Percentiles rank a stretch among this genome's conserved stretches.
Conservation (phyloP, 2,329 filamentous ascomycete species). For the Eutypa lata region DNA sequence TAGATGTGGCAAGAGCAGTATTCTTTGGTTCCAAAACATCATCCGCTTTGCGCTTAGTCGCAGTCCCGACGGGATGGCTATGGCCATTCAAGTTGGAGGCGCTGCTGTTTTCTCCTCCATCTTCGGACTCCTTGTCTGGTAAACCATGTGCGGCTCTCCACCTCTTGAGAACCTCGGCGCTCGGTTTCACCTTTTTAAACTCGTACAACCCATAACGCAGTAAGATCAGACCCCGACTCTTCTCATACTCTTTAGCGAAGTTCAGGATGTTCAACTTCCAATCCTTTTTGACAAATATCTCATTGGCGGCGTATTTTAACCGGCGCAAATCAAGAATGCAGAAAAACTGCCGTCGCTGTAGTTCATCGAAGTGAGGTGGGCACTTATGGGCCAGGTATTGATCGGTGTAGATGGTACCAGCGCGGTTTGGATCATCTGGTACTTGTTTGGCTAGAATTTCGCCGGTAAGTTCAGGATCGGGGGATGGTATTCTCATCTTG, state of each 20-base stretch:
- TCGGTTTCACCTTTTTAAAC: constrained; percentile 60
- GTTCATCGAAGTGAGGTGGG: constrained; percentile 54
- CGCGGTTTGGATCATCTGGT: constrained; percentile 48
- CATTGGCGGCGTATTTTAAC: constrained; percentile 59
- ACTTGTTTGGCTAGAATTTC: constrained; percentile 52
- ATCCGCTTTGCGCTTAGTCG: constrained; percentile 55
- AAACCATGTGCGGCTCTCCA: constrained; percentile 57
- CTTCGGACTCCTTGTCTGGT: constrained; percentile 47
- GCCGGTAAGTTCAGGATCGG: constrained; percentile 53
- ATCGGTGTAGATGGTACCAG: constrained; percentile 57
- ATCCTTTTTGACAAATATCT: constrained; percentile 58
- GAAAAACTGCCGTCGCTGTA: constrained; percentile 60
- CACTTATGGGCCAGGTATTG: constrained; percentile 57
- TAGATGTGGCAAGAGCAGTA: constrained; percentile 31
- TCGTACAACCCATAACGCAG: constrained; percentile 60
- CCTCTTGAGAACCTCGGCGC: constrained; percentile 53
- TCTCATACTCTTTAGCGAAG: constrained; percentile 63
- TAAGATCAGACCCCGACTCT: constrained; percentile 60
- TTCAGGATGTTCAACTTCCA: constrained; percentile 62
- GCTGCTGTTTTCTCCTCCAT: constrained; percentile 23
- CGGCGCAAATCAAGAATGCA: constrained; percentile 60
- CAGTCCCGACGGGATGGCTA: constrained; percentile 25
- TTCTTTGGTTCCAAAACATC: constrained; percentile 43
- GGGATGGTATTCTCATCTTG: constrained; percentile 56
- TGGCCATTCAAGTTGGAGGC: constrained; percentile 29